These are phyloP conservation scores for Botrytis deweyae DNA, from an alignment of 2,329 filamentous ascomycete genomes.

Conservation along the genomic window DNA sequence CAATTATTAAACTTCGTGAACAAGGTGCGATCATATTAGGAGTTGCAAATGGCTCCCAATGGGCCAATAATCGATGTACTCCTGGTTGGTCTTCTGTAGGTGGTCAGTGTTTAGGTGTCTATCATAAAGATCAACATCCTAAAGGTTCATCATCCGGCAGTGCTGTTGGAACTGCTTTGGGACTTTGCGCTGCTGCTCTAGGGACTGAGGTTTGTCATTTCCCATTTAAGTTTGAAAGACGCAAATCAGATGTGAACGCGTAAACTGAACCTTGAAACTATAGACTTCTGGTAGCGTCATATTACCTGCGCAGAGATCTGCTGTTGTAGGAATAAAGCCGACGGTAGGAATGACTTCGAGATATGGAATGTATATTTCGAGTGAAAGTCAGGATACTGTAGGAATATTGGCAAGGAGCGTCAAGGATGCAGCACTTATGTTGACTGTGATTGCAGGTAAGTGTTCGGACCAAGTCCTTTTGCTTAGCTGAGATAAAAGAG, in stretches of 20 bases:
- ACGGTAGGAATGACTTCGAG: conserved; percentile 63
- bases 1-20: conserved; percentile 38
- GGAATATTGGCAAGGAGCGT: conserved; percentile 51
- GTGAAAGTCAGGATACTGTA: conserved; percentile 61
- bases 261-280: conserved; percentile 9
- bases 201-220: conserved; percentile 53
- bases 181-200: conserved; percentile 38
- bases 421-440: conserved; percentile 60
- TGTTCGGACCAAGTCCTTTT: neutral
- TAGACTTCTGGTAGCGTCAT: conserved; percentile 58
- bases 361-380: conserved; percentile 62
- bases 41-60: conserved; percentile 47
- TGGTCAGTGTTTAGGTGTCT: conserved; percentile 60
- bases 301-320: conserved; percentile 52
- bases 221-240: neutral
- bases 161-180: conserved; percentile 21
- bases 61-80: conserved; percentile 54
- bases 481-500: neutral
- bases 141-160: conserved; percentile 21
- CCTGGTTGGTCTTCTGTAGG: conserved; percentile 62
- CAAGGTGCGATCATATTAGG: conserved; percentile 25
- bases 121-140: conserved; percentile 38
- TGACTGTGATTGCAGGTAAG: conserved; percentile 60
- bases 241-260: conserved; percentile 9
- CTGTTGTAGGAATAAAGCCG: conserved; percentile 65